Conservation (phyloP, 106 monocot species). For the Dendrobium officinale region DNA sequence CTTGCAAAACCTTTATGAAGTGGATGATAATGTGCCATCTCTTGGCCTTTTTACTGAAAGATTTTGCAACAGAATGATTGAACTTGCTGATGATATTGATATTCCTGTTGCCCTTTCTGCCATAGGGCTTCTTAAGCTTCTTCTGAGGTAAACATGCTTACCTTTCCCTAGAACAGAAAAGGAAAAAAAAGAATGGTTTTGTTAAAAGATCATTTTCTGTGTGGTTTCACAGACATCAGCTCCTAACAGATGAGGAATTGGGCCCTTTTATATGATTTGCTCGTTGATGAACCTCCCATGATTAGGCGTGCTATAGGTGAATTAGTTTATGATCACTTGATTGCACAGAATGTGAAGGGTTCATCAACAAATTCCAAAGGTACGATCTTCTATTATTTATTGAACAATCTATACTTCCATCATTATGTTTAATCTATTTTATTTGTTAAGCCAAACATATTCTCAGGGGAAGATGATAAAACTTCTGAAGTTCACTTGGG, state of each 20-base stretch:
- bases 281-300: constrained; percentile 91
- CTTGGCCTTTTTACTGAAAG: constrained; percentile 97
- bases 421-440: not conserved
- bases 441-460: constrained; percentile 1
- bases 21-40: constrained; percentile 90
- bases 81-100: constrained; percentile 98
- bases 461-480: constrained; percentile 62
- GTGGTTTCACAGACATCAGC: constrained; percentile 74
- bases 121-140: constrained; percentile 84
- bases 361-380: constrained; percentile 47
- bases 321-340: constrained; percentile 94
- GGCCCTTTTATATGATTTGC: constrained; percentile 96
- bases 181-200: not conserved
- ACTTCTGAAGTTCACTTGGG: constrained; percentile 90
- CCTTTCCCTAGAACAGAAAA: not conserved
- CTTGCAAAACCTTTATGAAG: constrained; percentile 80
- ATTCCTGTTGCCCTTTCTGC: constrained; percentile 83
- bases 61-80: constrained; percentile 90
- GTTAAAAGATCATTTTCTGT: not conserved
- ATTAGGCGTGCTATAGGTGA: constrained; percentile 97
- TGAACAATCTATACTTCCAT: not conserved
- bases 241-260: constrained; percentile 86
- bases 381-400: constrained; percentile 9
- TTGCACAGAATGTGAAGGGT: constrained; percentile 78
- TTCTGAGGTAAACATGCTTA: constrained; percentile 49